Base-by-base conservation (phyloP, 441 rosid species). In the Aquilaria agallochum region DNA sequence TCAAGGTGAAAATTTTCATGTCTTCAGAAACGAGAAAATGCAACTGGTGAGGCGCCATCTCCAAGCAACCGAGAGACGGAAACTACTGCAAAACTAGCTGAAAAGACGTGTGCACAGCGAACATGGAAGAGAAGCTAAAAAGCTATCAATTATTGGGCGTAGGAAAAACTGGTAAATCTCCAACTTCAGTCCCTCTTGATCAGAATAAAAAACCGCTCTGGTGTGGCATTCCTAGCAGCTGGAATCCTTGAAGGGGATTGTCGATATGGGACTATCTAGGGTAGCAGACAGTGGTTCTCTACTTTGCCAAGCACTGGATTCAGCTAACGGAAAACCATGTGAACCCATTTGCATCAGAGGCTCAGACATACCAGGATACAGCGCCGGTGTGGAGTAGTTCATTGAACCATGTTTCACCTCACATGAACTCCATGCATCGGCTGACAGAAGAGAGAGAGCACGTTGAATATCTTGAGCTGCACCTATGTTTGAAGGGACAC, bases 381-480 rank as follows among this genome's bases (percentile, higher is more conserved):
- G 66, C 0, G 65, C 13, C 31, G 40, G 82, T 42, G 66, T 31
- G 42, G 82, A 70, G 73, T 72, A 83, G 53, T 78, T 78, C 57
- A 68, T 73, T 31, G 85, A 68, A 63, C 68, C 72, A 49, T 73
- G 68, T 74, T 75, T 86, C 56, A 84, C 85, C 68, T 76, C 79
- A 55, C 77, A 60, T 13, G 86, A 71, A 56, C 74, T 79, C 80
- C 83, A 78, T 34, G 92, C 74, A 66, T 76, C 83, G 58, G 84
- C 82, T 93, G 98, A 93, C 98, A 93, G 96, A 93, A 93, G 97
- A 93, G 97, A 93, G 98, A 90, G 98, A 90, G 96, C 98, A 88
- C 93, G 82, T 58, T 84, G 91, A 77, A 80, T 64, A 66, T 87
- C 86, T 69, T 79, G 91, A 14, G 90, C 55, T 14, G 72, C 72